Evolutionary conservation across 2,329 filamentous ascomycete species (phyloP).

Genomic region (Penicillium sclerotigenum): DNA sequence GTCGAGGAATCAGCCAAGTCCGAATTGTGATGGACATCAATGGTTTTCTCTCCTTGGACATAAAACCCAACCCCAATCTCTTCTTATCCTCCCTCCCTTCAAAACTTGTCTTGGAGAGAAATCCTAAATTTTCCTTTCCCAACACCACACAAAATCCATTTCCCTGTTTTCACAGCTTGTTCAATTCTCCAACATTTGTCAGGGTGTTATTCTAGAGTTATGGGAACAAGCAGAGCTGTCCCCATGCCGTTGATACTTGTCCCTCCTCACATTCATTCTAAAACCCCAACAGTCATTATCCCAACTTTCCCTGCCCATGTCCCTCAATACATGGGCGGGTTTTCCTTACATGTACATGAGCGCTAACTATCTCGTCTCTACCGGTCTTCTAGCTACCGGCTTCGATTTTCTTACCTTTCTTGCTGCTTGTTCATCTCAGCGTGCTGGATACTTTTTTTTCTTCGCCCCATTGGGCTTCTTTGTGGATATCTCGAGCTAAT

Average conservation of each 20-base stretch:
- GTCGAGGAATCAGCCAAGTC: constrained; percentile 16
- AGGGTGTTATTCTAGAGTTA: not conserved
- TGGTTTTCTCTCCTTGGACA: not conserved
- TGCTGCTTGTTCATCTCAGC: constrained; percentile 8
- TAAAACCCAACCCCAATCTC: not conserved
- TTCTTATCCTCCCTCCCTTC: not conserved
- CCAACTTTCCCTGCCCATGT: not conserved
- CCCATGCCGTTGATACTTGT: not conserved
- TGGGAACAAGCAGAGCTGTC: not conserved
- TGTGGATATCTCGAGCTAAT: constrained; percentile 2
- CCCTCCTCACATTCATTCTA: not conserved
- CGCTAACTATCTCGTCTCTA: constrained; percentile 19
- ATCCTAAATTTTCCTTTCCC: not conserved
- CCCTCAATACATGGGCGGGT: not conserved
- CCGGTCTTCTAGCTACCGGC: not conserved
- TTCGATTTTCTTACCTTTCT: constrained; percentile 7
- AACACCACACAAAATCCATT: not conserved
- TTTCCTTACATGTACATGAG: constrained; percentile 24
- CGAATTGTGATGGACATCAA: constrained; percentile 22
- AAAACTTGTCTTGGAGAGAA: not conserved
- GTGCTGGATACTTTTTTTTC: not conserved
- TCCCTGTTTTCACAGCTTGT: not conserved
- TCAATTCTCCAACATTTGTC: not conserved
- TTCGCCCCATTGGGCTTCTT: not conserved
- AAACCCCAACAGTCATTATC: not conserved